Conservation (phyloP, 73 alveolate species). For the Vitrella brassicaformis region DNA sequence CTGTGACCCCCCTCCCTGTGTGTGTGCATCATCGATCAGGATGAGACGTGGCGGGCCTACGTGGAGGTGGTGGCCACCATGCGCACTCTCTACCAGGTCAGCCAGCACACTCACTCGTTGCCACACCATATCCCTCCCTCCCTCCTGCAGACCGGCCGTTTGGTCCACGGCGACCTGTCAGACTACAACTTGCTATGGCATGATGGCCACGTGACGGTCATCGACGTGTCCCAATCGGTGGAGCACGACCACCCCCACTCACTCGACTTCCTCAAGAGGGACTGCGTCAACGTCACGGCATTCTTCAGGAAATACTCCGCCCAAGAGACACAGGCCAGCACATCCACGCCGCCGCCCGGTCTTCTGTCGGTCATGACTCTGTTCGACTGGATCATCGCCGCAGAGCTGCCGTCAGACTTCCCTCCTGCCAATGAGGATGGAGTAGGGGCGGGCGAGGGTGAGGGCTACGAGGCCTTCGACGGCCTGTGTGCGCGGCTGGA, state of each 20-base stretch:
- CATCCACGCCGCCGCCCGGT: slow-evolving; percentile 47
- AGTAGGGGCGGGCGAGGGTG: slow-evolving; percentile 12
- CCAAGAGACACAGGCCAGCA: slow-evolving; percentile 18
- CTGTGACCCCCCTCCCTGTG: no score
- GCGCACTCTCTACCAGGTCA: neutral
- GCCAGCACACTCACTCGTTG: no score
- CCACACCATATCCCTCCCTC: no score
- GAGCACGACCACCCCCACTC: slow-evolving; percentile 99
- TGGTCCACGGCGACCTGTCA: slow-evolving; percentile 97
- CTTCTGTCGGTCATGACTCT: slow-evolving; percentile 15
- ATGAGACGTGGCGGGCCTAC: neutral
- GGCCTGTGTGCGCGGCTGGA: neutral
- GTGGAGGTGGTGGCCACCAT: neutral
- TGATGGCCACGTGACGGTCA: slow-evolving; percentile 68
- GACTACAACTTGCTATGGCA: slow-evolving; percentile 92
- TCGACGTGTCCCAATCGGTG: slow-evolving; percentile 96
- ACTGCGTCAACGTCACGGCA: slow-evolving; percentile 84
- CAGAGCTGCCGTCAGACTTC: slow-evolving; percentile 6
- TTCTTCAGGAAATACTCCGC: slow-evolving; percentile 56
- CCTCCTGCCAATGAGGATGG: slow-evolving; percentile 8
- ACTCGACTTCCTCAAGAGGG: slow-evolving; percentile 93
- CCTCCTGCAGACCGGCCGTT: slow-evolving; percentile 72
- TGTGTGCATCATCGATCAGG: neutral
- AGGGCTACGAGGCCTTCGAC: slow-evolving; percentile 39
- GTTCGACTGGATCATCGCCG: slow-evolving; percentile 10